phyloP scores from a whole-genome alignment of 1,284 basidiomycete species.

The Bothia castanella region DNA sequence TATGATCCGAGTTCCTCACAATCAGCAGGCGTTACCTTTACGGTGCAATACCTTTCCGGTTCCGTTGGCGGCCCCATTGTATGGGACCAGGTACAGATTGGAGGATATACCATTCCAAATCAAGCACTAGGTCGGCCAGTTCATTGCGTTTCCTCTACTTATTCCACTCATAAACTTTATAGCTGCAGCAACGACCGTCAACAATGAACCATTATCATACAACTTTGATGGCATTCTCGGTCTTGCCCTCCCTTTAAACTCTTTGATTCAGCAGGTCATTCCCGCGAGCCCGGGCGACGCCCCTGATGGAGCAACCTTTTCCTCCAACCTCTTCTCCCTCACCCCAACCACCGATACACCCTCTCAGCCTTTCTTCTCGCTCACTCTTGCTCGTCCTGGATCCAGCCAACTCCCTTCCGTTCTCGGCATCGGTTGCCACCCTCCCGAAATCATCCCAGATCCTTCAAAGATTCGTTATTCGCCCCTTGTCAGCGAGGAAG shows the following conservation, averaged over 20 bases:
- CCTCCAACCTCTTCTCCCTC: constrained; percentile 64
- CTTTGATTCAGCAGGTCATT: constrained; percentile 50
- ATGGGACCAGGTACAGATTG: constrained; percentile 60
- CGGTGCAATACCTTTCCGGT: constrained; percentile 58
- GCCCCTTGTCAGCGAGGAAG: constrained; percentile 36
- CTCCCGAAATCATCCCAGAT: constrained; percentile 46
- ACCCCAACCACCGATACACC: constrained; percentile 50
- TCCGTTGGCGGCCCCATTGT: constrained; percentile 55
- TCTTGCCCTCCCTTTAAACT: constrained; percentile 66
- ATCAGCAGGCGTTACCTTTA: constrained; percentile 41
- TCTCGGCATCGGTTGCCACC: constrained; percentile 66
- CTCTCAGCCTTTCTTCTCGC: constrained; percentile 56
- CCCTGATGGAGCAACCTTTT: constrained; percentile 59
- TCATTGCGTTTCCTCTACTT: neutral
- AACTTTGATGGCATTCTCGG: constrained; percentile 64
- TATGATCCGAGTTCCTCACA: constrained; percentile 52
- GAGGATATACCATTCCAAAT: constrained; percentile 52
- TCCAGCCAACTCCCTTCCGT: constrained; percentile 50
- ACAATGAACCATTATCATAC: constrained; percentile 50
- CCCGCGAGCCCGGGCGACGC: constrained; percentile 43
- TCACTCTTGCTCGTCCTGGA: constrained; percentile 65
- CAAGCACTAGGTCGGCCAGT: constrained; percentile 57
- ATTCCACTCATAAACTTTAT: constrained; percentile 11
- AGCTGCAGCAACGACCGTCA: constrained; percentile 55
- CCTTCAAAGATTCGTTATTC: constrained; percentile 53